Conservation (phyloP, 2,329 filamentous ascomycete species). For the Alternaria ventricosa region DNA sequence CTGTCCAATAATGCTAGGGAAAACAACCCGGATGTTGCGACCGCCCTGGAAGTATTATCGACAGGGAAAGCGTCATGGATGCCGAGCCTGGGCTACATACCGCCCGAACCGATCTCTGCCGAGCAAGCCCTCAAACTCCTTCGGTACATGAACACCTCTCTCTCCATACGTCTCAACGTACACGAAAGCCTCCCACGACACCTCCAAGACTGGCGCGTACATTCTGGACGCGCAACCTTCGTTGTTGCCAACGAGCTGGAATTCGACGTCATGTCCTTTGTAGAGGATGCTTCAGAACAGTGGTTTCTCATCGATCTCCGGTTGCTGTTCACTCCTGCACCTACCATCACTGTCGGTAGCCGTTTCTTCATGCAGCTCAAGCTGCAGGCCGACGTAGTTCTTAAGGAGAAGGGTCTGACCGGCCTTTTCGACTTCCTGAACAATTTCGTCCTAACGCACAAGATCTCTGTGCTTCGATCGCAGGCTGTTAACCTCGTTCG, state of each 20-base stretch:
- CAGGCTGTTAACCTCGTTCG: conserved; percentile 76
- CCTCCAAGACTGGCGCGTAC: conserved; percentile 78
- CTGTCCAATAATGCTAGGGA: conserved; percentile 75
- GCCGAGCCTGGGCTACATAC: conserved; percentile 82
- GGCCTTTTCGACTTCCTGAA: conserved; percentile 89
- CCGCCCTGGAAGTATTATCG: conserved; percentile 82
- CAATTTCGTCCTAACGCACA: conserved; percentile 86
- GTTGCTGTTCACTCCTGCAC: conserved; percentile 76
- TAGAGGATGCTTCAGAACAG: conserved; percentile 81
- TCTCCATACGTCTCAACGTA: conserved; percentile 83
- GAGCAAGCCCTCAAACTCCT: conserved; percentile 77
- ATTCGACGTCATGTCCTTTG: conserved; percentile 87
- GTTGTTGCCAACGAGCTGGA: conserved; percentile 84
- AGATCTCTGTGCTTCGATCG: conserved; percentile 80
- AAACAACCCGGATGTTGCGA: conserved; percentile 89
- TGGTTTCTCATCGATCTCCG: conserved; percentile 95
- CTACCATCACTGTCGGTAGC: conserved; percentile 63
- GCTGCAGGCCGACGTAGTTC: conserved; percentile 71
- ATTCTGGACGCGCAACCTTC: conserved; percentile 90
- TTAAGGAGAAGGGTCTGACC: conserved; percentile 72
- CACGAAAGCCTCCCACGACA: conserved; percentile 82
- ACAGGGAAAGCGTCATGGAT: conserved; percentile 79
- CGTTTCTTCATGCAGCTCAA: conserved; percentile 72
- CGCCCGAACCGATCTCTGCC: conserved; percentile 72
- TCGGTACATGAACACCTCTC: conserved; percentile 80